These are phyloP conservation scores for Pythium guiyangense DNA, from an alignment of 352 stramenopile genomes.

Conservation along the genomic window DNA sequence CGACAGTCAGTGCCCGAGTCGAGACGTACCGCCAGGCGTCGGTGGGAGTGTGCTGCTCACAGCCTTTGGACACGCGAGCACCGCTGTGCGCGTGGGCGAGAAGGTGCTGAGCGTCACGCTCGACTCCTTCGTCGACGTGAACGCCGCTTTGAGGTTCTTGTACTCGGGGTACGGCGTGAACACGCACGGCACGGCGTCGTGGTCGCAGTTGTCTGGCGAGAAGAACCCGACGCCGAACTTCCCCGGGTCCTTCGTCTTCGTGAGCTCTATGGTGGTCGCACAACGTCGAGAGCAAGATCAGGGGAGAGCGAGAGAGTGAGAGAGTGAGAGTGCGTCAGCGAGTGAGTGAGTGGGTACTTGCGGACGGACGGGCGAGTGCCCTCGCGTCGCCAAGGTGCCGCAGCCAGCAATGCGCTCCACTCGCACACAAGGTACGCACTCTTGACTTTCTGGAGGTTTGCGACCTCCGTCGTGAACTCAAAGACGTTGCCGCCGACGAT, in stretches of 20 bases:
- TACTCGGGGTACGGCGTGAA: slow-evolving; percentile 75
- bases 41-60: slow-evolving; percentile 18
- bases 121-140: slow-evolving; percentile 55
- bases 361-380: too few relatives aligned
- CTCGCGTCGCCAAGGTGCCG: too few relatives aligned
- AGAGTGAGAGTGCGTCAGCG: not conserved
- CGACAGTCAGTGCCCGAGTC: too few relatives aligned
- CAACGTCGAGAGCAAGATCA: too few relatives aligned
- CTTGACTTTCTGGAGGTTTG: too few relatives aligned
- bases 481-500: slow-evolving; percentile 75
- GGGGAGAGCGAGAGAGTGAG: too few relatives aligned
- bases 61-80: slow-evolving; percentile 33
- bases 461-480: slow-evolving; percentile 62
- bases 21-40: slow-evolving; percentile 6
- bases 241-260: slow-evolving; percentile 30
- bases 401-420: too few relatives aligned
- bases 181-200: slow-evolving; percentile 33
- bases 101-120: slow-evolving; percentile 37
- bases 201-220: too few relatives aligned
- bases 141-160: slow-evolving; percentile 62
- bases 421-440: not conserved
- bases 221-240: slow-evolving; percentile 79
- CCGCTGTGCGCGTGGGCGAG: slow-evolving; percentile 24
- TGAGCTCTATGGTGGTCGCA: slow-evolving; percentile 12
- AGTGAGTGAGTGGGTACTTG: too few relatives aligned